Conservation (phyloP, 2,329 filamentous ascomycete species). For the Fonsecaea pugnacius region DNA sequence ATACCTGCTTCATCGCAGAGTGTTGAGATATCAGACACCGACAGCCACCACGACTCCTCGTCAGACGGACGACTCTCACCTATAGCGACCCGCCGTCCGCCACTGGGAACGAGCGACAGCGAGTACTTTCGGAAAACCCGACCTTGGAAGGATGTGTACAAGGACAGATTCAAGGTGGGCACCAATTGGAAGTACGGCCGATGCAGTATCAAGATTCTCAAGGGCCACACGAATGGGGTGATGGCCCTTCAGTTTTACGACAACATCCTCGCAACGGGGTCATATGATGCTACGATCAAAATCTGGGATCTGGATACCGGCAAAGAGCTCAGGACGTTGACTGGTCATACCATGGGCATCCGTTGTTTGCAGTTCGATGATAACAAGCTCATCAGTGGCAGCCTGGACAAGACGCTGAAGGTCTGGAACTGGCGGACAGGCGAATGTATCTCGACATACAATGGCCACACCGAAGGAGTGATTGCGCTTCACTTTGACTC, state of each 20-base stretch:
- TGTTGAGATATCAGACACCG: slow-evolving; percentile 19
- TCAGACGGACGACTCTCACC: slow-evolving; percentile 26
- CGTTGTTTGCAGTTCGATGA: slow-evolving; percentile 92
- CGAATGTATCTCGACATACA: slow-evolving; percentile 78
- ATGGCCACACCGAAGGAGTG: slow-evolving; percentile 78
- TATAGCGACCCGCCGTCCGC: slow-evolving; percentile 19
- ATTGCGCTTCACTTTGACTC: slow-evolving; percentile 86
- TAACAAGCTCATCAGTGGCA: slow-evolving; percentile 85
- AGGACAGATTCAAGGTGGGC: slow-evolving; percentile 91
- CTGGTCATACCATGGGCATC: slow-evolving; percentile 80
- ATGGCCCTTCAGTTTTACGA: slow-evolving; percentile 83
- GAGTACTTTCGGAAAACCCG: slow-evolving; percentile 44
- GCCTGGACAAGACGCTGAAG: slow-evolving; percentile 82
- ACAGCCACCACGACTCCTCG: slow-evolving; percentile 22
- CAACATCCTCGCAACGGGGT: slow-evolving; percentile 87
- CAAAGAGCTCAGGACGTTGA: slow-evolving; percentile 80
- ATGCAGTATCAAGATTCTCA: slow-evolving; percentile 80
- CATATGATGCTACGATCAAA: slow-evolving; percentile 92
- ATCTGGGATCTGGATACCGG: slow-evolving; percentile 95
- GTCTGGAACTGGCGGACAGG: slow-evolving; percentile 98
- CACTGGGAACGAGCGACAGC: slow-evolving; percentile 16
- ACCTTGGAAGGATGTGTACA: slow-evolving; percentile 97
- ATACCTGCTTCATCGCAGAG: slow-evolving; percentile 49
- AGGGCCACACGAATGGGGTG: slow-evolving; percentile 85
- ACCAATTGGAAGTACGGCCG: slow-evolving; percentile 97